phyloP scores from a whole-genome alignment of 768 basidiomycete species.

The Imleria badia region DNA sequence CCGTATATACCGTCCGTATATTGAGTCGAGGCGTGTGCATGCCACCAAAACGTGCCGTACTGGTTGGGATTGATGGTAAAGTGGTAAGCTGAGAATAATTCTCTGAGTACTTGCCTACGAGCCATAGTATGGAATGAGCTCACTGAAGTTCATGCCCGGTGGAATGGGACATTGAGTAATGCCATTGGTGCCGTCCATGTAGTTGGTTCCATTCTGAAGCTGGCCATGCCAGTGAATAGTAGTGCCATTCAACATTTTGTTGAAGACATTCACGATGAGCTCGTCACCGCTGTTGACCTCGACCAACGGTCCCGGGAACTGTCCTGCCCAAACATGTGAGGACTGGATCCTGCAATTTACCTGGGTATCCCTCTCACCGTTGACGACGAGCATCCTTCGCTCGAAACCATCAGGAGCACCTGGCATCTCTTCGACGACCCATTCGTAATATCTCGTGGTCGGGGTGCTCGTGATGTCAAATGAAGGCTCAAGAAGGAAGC shows the following conservation, averaged over 20 bases:
- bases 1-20: slow-evolving; percentile 54
- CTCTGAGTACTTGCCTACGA: neutral
- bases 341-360: neutral
- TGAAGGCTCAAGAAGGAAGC: slow-evolving; percentile 28
- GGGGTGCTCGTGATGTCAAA: slow-evolving; percentile 31
- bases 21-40: slow-evolving; percentile 38
- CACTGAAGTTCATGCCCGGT: slow-evolving; percentile 43
- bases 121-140: slow-evolving; percentile 1
- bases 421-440: slow-evolving; percentile 38
- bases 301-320: slow-evolving; percentile 36
- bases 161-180: slow-evolving; percentile 56
- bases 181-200: slow-evolving; percentile 46
- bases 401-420: slow-evolving; percentile 43
- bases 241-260: slow-evolving; percentile 33
- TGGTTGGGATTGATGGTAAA: slow-evolving; percentile 43
- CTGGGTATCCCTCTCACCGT: slow-evolving; percentile 30
- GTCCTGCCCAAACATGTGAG: slow-evolving; percentile 20
- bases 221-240: slow-evolving; percentile 38
- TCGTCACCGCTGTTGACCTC: slow-evolving; percentile 37
- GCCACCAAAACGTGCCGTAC: slow-evolving; percentile 51
- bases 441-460: slow-evolving; percentile 43
- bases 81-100: slow-evolving; percentile 26
- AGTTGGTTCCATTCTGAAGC: slow-evolving; percentile 45
- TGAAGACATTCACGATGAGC: slow-evolving; percentile 36
- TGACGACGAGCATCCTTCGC: slow-evolving; percentile 47